These are phyloP conservation scores for Trametes meyenii DNA, from an alignment of 768 basidiomycete species.

Conservation along the genomic window DNA sequence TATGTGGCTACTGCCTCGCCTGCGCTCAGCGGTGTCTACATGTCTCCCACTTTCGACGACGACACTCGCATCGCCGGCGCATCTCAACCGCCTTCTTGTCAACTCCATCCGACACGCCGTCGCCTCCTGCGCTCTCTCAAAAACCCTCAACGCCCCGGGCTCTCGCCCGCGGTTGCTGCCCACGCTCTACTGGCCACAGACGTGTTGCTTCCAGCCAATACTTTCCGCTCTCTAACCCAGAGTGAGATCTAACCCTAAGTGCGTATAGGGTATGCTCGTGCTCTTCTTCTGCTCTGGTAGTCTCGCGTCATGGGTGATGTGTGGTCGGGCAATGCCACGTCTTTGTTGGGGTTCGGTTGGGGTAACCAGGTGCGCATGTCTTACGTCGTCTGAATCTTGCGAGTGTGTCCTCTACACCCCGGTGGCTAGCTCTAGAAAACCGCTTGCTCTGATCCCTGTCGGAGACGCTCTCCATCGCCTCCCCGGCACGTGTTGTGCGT, in stretches of 20 bases:
- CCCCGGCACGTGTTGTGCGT: slow-evolving; percentile 53
- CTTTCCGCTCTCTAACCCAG: slow-evolving; percentile 47
- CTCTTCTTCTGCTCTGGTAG: slow-evolving; percentile 37
- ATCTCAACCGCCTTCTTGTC: background rate
- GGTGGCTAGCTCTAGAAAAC: slow-evolving; percentile 11
- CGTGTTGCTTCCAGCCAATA: slow-evolving; percentile 52
- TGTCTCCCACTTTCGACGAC: slow-evolving; percentile 20
- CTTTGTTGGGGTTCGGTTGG: background rate
- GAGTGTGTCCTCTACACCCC: slow-evolving; percentile 7
- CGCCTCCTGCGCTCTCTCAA: slow-evolving; percentile 20
- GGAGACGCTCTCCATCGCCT: slow-evolving; percentile 41
- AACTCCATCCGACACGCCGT: background rate
- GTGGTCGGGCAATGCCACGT: slow-evolving; percentile 27
- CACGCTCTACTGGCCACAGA: slow-evolving; percentile 34
- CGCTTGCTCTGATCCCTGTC: slow-evolving; percentile 42
- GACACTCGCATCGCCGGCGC: slow-evolving; percentile 18
- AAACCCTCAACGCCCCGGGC: slow-evolving; percentile 54
- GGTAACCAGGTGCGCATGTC: slow-evolving; percentile 18
- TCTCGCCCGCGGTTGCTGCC: slow-evolving; percentile 36
- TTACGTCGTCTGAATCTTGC: slow-evolving; percentile 22
- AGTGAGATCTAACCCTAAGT: slow-evolving; percentile 69
- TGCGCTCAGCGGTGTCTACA: background rate
- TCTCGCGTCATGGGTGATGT: slow-evolving; percentile 20
- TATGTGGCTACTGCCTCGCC: background rate
- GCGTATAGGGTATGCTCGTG: slow-evolving; percentile 38